Evolutionary conservation across 257 asterid genomes (phyloP), one percentile per base, ranked within the genome.

Genomic region (Solanum neorickii): DNA sequence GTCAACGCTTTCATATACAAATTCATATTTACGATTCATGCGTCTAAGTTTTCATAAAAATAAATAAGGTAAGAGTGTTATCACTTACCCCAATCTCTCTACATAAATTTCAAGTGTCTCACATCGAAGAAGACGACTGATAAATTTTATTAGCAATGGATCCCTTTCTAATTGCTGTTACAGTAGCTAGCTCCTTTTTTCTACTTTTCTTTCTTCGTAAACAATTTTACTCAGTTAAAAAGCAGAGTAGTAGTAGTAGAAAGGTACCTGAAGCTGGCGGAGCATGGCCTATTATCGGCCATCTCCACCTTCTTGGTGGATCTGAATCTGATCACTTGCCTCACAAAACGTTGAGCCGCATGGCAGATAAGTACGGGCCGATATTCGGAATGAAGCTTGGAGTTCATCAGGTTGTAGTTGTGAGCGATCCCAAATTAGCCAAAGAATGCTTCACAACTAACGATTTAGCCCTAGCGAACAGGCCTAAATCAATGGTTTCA

Each of bases 301-400:
- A 91, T 66, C 92, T 91, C 37, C 93, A 87, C 82, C 88, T 91
- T 42, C 70, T 91, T 15, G 44, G 82, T 74, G 90, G 91, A 16
- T 31, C 89, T 1, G n/a, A 77, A 77, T 13, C 83, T 11, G 83
- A 77, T 35, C 83, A 88, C 14, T 83, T 84, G n/a, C 88, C 90
- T 29, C 92, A 91, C 68, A 85, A 46, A 35, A 69, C 46, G 12
- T 56, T 91, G 5, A 86, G 65, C 21, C 14, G 15, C 37, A 12
- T 91, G 83, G 92, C 92, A 1, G 91, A 91, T 12, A 90, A 88
- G 44, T 86, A 91, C 33, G 93, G 92, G 3, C 88, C 93, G 2
- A 82, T 83, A 1, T 91, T 91, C 68, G 88, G 84, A 3, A 37
- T 91, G 76, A 65, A 84, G 25, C 86, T 91, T 2, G 93, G 93